A percentile compares a stretch with the other conserved stretches of the same genome.
phyloP scores from a whole-genome alignment of 208 protist species.

The Strigomonas culicis region DNA sequence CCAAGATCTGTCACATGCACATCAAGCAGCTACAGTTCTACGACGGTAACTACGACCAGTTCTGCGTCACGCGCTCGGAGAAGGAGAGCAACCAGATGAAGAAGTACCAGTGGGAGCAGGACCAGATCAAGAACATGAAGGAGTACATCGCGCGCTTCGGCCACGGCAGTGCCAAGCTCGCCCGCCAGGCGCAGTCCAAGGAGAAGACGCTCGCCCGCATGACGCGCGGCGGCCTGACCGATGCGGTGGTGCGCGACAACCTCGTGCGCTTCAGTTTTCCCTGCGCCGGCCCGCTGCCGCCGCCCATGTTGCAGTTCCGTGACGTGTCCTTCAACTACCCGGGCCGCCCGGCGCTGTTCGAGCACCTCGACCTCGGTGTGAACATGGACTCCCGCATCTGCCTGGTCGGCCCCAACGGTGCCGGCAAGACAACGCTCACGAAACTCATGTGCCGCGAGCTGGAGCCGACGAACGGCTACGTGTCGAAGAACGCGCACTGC shows the following conservation, averaged over 20 bases:
- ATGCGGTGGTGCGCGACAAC: constrained; percentile 79
- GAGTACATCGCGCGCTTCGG: constrained; percentile 96
- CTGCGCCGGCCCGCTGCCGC: constrained; percentile 73
- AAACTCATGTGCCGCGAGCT: constrained; percentile 95
- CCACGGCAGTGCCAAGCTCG: constrained; percentile 94
- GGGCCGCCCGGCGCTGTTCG: constrained; percentile 85
- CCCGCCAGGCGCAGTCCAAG: constrained; percentile 93
- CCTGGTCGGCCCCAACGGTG: constrained; percentile 96
- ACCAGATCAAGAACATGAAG: constrained; percentile 97
- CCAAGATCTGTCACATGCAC: constrained; percentile 94
- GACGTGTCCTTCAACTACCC: constrained; percentile 91
- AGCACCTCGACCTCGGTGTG: constrained; percentile 92
- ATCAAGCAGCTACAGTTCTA: constrained; percentile 88
- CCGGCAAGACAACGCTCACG: constrained; percentile 96
- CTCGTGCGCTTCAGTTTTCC: constrained; percentile 86
- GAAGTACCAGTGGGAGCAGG: constrained; percentile 95
- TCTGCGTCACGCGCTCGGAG: constrained; percentile 90
- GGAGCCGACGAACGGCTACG: constrained; percentile 83
- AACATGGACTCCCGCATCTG: constrained; percentile 95
- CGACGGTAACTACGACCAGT: constrained; percentile 96
- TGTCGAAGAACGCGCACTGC: constrained; percentile 92
- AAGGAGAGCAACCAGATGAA: constrained; percentile 96
- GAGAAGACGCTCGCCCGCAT: constrained; percentile 95
- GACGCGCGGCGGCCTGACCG: constrained; percentile 93
- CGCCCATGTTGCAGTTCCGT: constrained; percentile 94